Evolutionary conservation across 345 rosid species (phyloP), one percentile per base, ranked within the genome.

Genomic region (Dimocarpus longan): DNA sequence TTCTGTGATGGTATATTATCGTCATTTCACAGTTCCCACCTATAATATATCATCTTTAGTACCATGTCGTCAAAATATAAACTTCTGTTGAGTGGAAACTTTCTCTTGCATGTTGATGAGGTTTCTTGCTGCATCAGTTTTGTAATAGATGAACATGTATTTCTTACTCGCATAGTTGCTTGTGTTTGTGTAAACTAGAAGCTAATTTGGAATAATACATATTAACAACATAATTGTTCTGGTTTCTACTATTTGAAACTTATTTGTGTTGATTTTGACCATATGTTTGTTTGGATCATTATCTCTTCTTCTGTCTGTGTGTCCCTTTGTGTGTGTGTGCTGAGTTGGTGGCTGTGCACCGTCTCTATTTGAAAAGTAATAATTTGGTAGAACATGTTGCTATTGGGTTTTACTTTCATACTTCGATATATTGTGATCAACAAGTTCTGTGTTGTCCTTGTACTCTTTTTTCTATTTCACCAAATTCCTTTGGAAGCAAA

Each of bases 51-150:
- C 37, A 12, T 59, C 76, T 40, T 13, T 60, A 37, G 68, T n/a
- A 73, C 15, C 22, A 12, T 19, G 54, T 15, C 5, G 13, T 73
- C 6, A 60, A 59, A n/a, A 5, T 13, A 39, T 11, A 59, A 28
- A 57, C 7, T 39, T 40, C 18, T 12, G 22, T 22, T 42, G 0
- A 18, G 22, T 37, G 9, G 65, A 7, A 65, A 63, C 15, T 44
- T 44, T 54, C 56, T 22, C 18, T 21, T 73, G 65, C 26, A 60
- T 28, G 56, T 44, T 74, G 77, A 24, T 74, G 68, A 26, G 37
- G 19, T 64, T 48, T 73, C 57, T 63, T 43, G 18, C 7, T 6
- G 4, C 18, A 8, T 74, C 21, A 40, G 10, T 74, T 15, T 62
- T 3, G 22, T 40, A 54, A n/a, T 18, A 42, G 16, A 68, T 13